Base-by-base conservation (phyloP, 1,139 yeast genomes). In the Lodderomyces oxycetoniae region DNA sequence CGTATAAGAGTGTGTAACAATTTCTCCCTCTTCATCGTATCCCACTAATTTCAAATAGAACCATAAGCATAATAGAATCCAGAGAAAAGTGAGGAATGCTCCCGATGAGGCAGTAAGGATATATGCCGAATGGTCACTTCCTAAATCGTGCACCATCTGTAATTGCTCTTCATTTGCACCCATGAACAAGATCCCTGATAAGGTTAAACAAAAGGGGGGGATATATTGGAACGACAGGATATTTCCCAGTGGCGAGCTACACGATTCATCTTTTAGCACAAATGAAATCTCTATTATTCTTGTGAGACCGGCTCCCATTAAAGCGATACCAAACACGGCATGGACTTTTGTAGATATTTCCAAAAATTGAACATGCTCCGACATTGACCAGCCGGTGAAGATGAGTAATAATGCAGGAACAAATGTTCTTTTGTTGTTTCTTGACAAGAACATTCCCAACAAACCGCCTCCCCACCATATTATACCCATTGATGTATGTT, bases 391-490 rank as follows among this genome's bases (percentile, higher is more conserved):
- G 2, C 96, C 97, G 0, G 96, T 89, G 52, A 82, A 81, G 7
- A 88, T 75, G 46, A 89, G 72, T 32, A 91, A 74, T 27, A 87
- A 48, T 1, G 95, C 80, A 3, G 97, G 97, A 24, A 89, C 61
- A 49, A 81, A 84, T 30, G 84, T 74, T 43, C 97, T 71, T 37
- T 61, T 63, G 53, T 82, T 77, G 29, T 53, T 57, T 28, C 61
- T 42, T 2, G 95, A 74, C 34, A 88, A 61, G 57, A 74, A 83
- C 47, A 89, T 67, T 0, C 97, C 97, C 15, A 87, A 60, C 45
- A 87, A 63, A 2, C 96, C 97, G 32, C 95, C 94, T 37, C 87
- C 77, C 93, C 96, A 88, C 95, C 96, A 89, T 26, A 89, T 71
- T 38, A 89, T 83, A 2, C 97, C 97, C 95, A 89, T 87, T 17